Conservation (phyloP, 2,329 filamentous ascomycete genomes). For the Botrytis medusae region DNA sequence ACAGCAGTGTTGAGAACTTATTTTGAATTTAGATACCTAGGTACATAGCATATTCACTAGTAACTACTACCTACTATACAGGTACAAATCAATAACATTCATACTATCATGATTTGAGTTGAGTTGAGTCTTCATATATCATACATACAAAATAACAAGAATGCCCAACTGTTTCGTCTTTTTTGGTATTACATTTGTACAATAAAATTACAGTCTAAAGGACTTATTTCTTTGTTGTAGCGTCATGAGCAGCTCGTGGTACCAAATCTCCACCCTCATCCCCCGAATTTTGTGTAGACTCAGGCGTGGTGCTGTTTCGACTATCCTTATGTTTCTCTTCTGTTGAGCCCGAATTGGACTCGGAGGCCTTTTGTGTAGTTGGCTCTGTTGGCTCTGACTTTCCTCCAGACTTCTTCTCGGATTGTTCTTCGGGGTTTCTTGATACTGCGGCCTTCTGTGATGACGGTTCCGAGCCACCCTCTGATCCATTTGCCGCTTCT, state of each 20-base stretch:
- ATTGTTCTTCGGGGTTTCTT: background rate
- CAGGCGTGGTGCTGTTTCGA: constrained; percentile 26
- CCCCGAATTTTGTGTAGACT: constrained; percentile 19
- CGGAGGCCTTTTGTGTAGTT: constrained; percentile 10
- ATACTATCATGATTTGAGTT: background rate
- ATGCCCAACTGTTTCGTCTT: constrained; percentile 6
- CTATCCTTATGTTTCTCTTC: background rate
- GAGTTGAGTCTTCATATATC: background rate
- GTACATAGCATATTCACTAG: background rate
- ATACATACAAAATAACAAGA: background rate
- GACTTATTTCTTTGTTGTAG: constrained; percentile 30
- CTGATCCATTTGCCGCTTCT: constrained; percentile 27
- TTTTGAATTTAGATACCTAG: too few species aligned
- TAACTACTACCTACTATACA: background rate
- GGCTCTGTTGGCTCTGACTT: constrained; percentile 8
- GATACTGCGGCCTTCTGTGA: constrained; percentile 12
- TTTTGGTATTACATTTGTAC: constrained; percentile 33
- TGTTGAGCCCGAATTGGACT: background rate
- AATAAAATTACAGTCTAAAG: constrained; percentile 23
- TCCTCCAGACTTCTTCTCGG: background rate
- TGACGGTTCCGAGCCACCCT: constrained; percentile 17
- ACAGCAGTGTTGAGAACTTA: background rate
- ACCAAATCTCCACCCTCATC: constrained; percentile 47
- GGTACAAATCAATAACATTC: background rate
- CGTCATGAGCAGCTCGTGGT: constrained; percentile 52